Evolutionary conservation across 1,139 yeast species (phyloP).

Genomic region (Geotrichum siamense): DNA sequence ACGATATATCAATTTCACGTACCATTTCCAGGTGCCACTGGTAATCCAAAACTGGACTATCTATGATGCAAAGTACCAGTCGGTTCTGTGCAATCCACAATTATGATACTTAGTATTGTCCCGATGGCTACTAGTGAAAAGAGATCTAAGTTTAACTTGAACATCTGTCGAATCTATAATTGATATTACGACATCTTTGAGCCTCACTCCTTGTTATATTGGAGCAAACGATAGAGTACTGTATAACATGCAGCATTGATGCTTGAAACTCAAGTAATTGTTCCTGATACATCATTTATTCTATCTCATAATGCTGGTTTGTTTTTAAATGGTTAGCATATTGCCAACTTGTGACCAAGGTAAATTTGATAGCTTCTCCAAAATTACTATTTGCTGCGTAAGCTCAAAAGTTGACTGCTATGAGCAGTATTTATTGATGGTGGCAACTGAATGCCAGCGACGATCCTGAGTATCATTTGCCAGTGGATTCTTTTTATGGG

Average conservation of each 20-base stretch:
- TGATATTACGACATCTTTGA: conserved; percentile 18
- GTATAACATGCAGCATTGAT: conserved; percentile 18
- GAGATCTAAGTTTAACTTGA: conserved; percentile 11
- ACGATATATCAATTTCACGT: neutral
- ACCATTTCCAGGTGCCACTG: neutral
- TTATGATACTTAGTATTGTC: conserved; percentile 18
- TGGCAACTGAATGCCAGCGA: conserved; percentile 14
- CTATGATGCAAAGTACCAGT: conserved; percentile 18
- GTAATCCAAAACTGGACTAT: conserved; percentile 8
- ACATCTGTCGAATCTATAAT: conserved; percentile 9
- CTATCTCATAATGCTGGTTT: conserved; percentile 15
- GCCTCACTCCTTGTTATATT: conserved; percentile 16
- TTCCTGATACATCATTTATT: conserved; percentile 14
- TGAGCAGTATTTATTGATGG: conserved; percentile 16
- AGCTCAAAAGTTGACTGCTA: conserved; percentile 14
- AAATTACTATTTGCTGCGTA: conserved; percentile 11
- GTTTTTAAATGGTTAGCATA: conserved; percentile 20
- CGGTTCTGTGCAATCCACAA: conserved; percentile 20
- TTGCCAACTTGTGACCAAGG: conserved; percentile 14
- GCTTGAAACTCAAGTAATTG: conserved; percentile 17
- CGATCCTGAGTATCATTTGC: conserved; percentile 17
- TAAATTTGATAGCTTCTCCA: conserved; percentile 12
- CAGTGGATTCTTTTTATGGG: conserved; percentile 19
- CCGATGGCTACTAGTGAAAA: conserved; percentile 18
- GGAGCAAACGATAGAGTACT: conserved; percentile 15